Evolutionary conservation across 257 asterid genomes (phyloP).

Genomic region (Fraxinus anomala): DNA sequence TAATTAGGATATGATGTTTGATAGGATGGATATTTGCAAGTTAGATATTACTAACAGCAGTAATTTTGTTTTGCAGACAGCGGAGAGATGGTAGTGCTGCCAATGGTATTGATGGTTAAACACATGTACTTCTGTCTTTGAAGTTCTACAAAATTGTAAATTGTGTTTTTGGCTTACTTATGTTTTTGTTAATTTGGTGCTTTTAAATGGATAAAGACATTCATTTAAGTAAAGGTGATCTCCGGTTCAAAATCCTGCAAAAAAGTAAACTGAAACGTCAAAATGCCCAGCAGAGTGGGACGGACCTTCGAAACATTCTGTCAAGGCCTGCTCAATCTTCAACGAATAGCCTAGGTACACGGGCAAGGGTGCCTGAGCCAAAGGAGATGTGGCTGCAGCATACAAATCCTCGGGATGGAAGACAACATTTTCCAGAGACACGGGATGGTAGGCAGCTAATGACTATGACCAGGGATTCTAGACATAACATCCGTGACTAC

Average conservation of each 20-base stretch:
- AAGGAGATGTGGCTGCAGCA: constrained; percentile 41
- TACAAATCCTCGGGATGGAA: constrained; percentile 38
- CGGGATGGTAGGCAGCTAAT: constrained; percentile 40
- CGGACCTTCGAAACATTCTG: constrained; percentile 76
- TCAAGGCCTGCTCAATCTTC: constrained; percentile 90
- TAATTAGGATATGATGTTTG: background rate
- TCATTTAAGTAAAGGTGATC: constrained; percentile 67
- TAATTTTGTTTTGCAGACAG: constrained; percentile 54
- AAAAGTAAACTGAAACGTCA: constrained; percentile 48
- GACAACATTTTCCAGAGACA: constrained; percentile 36
- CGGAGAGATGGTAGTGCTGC: constrained; percentile 51
- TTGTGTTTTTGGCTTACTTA: constrained; percentile 22
- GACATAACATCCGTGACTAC: constrained; percentile 34
- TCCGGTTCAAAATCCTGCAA: constrained; percentile 74
- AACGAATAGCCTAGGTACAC: constrained; percentile 39
- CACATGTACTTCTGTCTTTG: constrained; percentile 17
- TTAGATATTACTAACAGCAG: constrained; percentile 3
- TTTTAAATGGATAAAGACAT: constrained; percentile 40
- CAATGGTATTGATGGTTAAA: constrained; percentile 56
- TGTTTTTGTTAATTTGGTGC: constrained; percentile 27
- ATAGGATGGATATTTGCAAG: constrained; percentile 1
- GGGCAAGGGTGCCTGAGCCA: constrained; percentile 44
- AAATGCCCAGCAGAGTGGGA: constrained; percentile 47
- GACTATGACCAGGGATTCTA: constrained; percentile 38
- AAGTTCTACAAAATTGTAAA: constrained; percentile 18